phyloP scores from a whole-genome alignment of 441 rosid species.

The Mallotus japonicus region DNA sequence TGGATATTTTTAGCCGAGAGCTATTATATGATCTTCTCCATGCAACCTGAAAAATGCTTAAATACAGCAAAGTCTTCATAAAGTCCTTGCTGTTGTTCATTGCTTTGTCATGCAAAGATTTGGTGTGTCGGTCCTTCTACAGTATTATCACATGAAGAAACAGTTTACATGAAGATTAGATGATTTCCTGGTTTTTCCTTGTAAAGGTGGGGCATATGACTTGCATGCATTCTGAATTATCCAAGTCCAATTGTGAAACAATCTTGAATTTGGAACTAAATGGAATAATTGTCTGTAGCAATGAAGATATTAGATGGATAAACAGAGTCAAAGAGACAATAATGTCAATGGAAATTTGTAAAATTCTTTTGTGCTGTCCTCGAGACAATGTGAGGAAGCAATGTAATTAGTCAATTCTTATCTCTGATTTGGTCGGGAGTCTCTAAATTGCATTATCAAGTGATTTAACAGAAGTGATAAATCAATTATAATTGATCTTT shows the following conservation, averaged over 20 bases:
- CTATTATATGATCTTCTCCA: background rate
- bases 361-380: background rate
- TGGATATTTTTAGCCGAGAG: background rate
- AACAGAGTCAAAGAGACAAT: background rate
- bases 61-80: background rate
- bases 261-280: constrained; percentile 2
- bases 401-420: background rate
- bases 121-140: background rate
- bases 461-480: constrained; percentile 7
- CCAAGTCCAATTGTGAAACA: background rate
- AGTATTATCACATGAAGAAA: background rate
- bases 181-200: background rate
- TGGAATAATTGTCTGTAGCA: background rate
- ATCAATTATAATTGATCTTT: constrained; percentile 2
- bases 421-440: constrained; percentile 7
- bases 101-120: background rate
- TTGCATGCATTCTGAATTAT: background rate
- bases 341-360: background rate
- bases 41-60: background rate
- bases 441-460: constrained; percentile 1
- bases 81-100: background rate
- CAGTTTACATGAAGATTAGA: background rate
- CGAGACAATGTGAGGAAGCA: background rate
- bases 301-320: background rate
- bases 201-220: background rate